A percentile compares a stretch with the other conserved stretches of the same genome.
Conservation (phyloP, 371 early-diverging fungal species). For the Mucor mucedo region DNA sequence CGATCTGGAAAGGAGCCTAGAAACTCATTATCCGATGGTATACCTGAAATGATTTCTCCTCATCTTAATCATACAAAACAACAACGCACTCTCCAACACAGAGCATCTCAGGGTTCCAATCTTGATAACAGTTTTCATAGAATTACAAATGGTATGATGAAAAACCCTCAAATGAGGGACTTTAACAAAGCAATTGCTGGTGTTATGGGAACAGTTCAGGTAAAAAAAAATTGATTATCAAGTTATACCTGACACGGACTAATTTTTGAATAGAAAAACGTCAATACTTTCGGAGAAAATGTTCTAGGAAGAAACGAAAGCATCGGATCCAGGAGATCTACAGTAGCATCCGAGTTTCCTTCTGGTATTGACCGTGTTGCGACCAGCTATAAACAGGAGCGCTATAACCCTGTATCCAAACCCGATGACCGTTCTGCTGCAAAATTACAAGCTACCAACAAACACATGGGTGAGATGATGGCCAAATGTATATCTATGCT, state of each 20-base stretch:
- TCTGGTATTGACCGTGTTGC: constrained; percentile 38
- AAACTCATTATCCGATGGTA: constrained; percentile 34
- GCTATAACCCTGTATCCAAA: neutral
- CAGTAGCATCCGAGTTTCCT: constrained; percentile 46
- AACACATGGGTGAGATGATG: constrained; percentile 60
- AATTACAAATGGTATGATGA: constrained; percentile 59
- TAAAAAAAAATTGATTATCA: constrained; percentile 11
- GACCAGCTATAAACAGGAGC: constrained; percentile 17
- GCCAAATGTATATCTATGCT: constrained; percentile 58
- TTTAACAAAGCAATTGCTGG: constrained; percentile 67
- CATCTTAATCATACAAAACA: neutral
- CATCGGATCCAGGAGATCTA: constrained; percentile 25
- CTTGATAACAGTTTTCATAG: constrained; percentile 28
- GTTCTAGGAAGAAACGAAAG: constrained; percentile 29
- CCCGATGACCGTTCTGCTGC: neutral
- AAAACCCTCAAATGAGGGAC: constrained; percentile 65
- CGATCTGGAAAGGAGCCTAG: constrained; percentile 58
- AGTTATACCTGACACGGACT: neutral
- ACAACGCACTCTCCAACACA: constrained; percentile 25
- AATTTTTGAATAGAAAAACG: constrained; percentile 44
- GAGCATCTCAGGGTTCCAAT: constrained; percentile 28
- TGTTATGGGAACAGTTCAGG: constrained; percentile 61
- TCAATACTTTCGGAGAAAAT: constrained; percentile 49
- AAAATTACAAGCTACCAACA: constrained; percentile 17
- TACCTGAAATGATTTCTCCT: constrained; percentile 5